These are phyloP conservation scores for Thielaviopsis ethacetica DNA, from an alignment of 2,329 filamentous ascomycete species.

Conservation along the genomic window DNA sequence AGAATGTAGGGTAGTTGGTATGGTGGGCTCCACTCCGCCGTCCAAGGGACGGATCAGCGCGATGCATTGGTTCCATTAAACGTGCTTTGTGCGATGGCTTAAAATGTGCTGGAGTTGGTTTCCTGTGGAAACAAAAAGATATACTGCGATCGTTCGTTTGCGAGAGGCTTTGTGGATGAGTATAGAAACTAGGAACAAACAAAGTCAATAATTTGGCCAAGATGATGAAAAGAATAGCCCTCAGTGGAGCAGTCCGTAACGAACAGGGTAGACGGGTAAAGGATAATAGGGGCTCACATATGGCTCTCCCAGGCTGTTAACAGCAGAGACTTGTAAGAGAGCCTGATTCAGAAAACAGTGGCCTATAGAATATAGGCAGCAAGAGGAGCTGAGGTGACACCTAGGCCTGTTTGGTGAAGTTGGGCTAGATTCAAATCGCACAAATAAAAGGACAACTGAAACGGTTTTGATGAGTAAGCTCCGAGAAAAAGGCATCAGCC, in stretches of 20 bases:
- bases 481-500: background rate
- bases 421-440: background rate
- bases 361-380: background rate
- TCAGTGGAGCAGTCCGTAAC: background rate
- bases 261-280: background rate
- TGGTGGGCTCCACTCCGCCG: background rate
- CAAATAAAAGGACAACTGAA: background rate
- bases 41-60: constrained; percentile 6
- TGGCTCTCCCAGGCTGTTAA: background rate
- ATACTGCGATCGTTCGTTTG: background rate
- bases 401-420: background rate
- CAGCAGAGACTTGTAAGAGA: background rate
- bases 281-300: background rate
- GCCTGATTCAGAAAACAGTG: background rate
- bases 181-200: background rate
- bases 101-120: background rate
- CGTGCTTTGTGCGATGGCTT: background rate
- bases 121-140: background rate
- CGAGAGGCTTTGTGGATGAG: background rate
- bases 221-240: background rate
- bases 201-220: background rate
- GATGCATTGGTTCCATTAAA: constrained; percentile 11
- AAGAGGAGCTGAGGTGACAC: background rate
- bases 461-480: background rate
- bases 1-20: constrained; percentile 5